Conservation (phyloP, 2,329 filamentous ascomycete genomes). For the Botrytis tulipae region DNA sequence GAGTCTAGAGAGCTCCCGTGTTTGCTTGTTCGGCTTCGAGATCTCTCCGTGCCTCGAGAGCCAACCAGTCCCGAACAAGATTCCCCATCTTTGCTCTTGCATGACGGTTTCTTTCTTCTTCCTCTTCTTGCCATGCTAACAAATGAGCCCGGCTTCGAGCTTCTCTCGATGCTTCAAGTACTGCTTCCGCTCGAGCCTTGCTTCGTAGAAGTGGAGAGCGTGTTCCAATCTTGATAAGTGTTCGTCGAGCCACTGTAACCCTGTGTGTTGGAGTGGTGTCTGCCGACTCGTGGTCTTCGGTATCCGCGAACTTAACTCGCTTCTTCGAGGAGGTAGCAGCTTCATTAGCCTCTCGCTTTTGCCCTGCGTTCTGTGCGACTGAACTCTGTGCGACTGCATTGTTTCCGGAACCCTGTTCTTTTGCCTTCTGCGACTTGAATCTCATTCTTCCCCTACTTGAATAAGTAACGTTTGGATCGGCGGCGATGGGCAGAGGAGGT, state of each 20-base stretch:
- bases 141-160: not conserved
- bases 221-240: not conserved
- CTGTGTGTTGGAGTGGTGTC: not conserved
- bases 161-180: not conserved
- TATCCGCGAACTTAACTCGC: not conserved
- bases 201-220: not conserved
- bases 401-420: not conserved
- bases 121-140: not conserved
- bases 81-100: too few species aligned
- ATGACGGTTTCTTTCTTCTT: not conserved
- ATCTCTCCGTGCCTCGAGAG: not conserved
- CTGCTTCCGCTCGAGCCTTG: not conserved
- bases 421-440: not conserved
- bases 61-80: too few species aligned
- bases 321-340: not conserved
- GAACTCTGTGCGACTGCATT: not conserved
- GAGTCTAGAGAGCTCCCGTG: not conserved
- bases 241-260: not conserved
- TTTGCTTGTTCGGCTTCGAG: not conserved
- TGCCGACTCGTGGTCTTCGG: too few species aligned
- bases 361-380: not conserved
- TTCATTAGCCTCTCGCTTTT: not conserved
- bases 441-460: not conserved
- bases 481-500: not conserved
- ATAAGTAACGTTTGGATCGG: not conserved